Base-by-base conservation (phyloP, 208 protist genomes). In the Sergeia podlipaevii region DNA sequence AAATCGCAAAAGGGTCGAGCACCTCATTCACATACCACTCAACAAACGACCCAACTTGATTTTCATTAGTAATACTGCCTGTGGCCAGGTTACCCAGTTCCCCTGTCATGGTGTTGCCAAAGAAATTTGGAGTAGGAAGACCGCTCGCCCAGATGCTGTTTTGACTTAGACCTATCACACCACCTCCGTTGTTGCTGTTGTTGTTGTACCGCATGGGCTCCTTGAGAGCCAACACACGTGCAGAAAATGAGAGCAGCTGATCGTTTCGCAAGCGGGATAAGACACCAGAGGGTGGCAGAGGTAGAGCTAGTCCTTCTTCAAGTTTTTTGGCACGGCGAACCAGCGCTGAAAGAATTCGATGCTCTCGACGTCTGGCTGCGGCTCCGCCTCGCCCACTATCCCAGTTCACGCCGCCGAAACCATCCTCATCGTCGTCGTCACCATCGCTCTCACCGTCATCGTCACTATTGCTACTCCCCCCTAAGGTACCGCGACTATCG, bases 21-120 rank as follows among this genome's bases (percentile, higher is more conserved):
- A 89, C 58, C 24, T 74, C 70, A 38, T 85, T 82, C 17, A 92
- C 72, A 41, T 92, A 92, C 85, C 85, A 92, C 63, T 92, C 80
- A 17, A 92, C 77, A 70, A 92, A 92, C 21, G 63, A 49, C 32
- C 77, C 79, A 17, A 81, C 78, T 33, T 70, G 67, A 32, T 26
- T 4, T 20, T 11, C 23, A 5, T 43, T 18, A n/a, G n/a, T n/a
- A n/a, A n/a, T n/a, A n/a, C n/a, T n/a, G n/a, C n/a, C n/a, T n/a
- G n/a, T n/a, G n/a, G n/a, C n/a, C n/a, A n/a, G n/a, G n/a, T n/a
- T n/a, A n/a, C n/a, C n/a, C n/a, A n/a, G n/a, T n/a, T n/a, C n/a
- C n/a, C n/a, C n/a, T n/a, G n/a, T n/a, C n/a, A n/a, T n/a, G n/a
- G n/a, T n/a, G n/a, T n/a, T n/a, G n/a, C n/a, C n/a, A n/a, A n/a